A percentile compares a stretch with the other conserved stretches of the same genome.
phyloP scores from a whole-genome alignment of 2,329 filamentous ascomycete species.

The Parafenestella ontariensis region DNA sequence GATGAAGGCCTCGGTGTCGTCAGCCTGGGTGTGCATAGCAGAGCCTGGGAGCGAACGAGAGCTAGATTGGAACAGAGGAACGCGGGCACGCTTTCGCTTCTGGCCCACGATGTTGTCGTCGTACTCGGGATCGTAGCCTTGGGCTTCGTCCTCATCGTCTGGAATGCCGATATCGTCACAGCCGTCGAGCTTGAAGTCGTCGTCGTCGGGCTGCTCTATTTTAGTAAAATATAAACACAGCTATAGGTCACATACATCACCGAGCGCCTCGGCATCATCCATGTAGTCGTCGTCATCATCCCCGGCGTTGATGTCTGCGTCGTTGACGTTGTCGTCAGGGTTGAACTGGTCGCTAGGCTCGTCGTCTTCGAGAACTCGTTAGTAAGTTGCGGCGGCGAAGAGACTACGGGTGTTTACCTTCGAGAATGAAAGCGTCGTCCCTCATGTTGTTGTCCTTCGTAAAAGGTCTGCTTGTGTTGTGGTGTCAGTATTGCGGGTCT shows the following conservation, averaged over 20 bases:
- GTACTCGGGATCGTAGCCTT: slow-evolving; percentile 12
- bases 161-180: slow-evolving; percentile 14
- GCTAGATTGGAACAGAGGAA: slow-evolving; percentile 7
- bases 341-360: slow-evolving; percentile 9
- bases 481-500: background rate
- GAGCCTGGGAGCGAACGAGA: slow-evolving; percentile 13
- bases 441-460: slow-evolving; percentile 15
- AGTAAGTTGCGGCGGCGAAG: background rate
- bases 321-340: slow-evolving; percentile 7
- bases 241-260: slow-evolving; percentile 8
- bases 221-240: slow-evolving; percentile 1
- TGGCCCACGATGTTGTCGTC: slow-evolving; percentile 8
- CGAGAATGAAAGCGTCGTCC: slow-evolving; percentile 18
- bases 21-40: slow-evolving; percentile 12
- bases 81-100: slow-evolving; percentile 26
- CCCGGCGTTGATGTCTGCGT: slow-evolving; percentile 9
- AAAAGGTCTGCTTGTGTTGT: background rate
- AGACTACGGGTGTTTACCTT: slow-evolving; percentile 11
- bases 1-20: slow-evolving; percentile 28
- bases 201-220: slow-evolving; percentile 12
- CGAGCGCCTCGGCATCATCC: slow-evolving; percentile 1
- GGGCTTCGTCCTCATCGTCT: slow-evolving; percentile 8
- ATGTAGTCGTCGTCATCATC: slow-evolving; percentile 13
- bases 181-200: slow-evolving; percentile 27
- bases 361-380: slow-evolving; percentile 10